phyloP scores from a whole-genome alignment of 2,329 filamentous ascomycete genomes.

The Claviceps arundinis region DNA sequence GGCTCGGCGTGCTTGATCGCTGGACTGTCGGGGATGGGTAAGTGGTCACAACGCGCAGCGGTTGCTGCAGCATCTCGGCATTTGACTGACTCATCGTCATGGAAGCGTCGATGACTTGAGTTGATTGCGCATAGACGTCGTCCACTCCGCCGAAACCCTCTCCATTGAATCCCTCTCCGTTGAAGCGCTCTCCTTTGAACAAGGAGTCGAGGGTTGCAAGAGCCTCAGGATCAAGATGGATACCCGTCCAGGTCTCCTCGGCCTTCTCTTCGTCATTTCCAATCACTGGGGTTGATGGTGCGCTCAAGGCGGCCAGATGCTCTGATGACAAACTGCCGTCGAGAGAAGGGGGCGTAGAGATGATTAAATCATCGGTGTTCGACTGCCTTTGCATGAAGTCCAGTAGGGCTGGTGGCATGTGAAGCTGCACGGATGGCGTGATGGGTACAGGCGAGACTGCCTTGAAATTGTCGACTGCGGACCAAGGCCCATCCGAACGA shows the following conservation, averaged over 20 bases:
- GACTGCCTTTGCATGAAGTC: constrained; percentile 54
- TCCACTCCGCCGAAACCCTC: constrained; percentile 29
- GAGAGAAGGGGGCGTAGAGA: constrained; percentile 73
- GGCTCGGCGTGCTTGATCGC: constrained; percentile 16
- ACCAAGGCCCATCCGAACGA: constrained; percentile 26
- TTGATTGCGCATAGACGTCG: constrained; percentile 42
- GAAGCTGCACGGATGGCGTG: constrained; percentile 53
- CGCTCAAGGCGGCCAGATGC: constrained; percentile 70
- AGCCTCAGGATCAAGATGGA: constrained; percentile 66
- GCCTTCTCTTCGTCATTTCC: constrained; percentile 39
- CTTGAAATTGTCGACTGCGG: constrained; percentile 31
- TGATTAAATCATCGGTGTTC: constrained; percentile 53
- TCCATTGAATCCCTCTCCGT: too few species aligned
- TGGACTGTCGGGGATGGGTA: constrained; percentile 16
- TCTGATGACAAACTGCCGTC: constrained; percentile 84
- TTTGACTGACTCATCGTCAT: constrained; percentile 10
- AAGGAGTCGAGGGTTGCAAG: constrained; percentile 69
- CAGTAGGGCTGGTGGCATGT: constrained; percentile 63
- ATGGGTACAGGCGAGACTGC: constrained; percentile 45
- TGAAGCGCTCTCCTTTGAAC: constrained; percentile 29
- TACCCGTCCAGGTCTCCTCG: constrained; percentile 55
- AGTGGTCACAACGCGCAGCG: constrained; percentile 34
- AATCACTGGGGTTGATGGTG: constrained; percentile 70
- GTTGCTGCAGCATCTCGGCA: constrained; percentile 37
- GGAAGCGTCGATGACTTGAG: constrained; percentile 32